Base-by-base conservation (phyloP, 345 rosid genomes). In the Hevea brasiliensis region DNA sequence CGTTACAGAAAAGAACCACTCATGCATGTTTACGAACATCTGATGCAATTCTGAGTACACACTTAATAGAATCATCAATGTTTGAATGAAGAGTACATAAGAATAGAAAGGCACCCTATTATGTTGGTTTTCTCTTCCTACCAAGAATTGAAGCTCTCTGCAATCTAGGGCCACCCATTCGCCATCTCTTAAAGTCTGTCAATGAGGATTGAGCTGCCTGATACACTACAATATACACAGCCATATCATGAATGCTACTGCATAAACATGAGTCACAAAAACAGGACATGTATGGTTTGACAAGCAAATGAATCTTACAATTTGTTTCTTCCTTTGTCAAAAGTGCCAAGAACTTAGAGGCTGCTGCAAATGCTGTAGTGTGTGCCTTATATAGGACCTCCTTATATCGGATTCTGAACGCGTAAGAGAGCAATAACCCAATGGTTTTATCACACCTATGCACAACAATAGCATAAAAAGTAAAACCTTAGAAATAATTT, bases 121-220 rank as follows among this genome's bases (percentile, higher is more conserved):
- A 85, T 11, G 59, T 59, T 24, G 87, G 78, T 78, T 84, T 94
- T 85, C 86, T 85, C 84, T 90, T 92, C 81, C 92, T 88, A 44
- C 97, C 94, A 6, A 92, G 97, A 81, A 89, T 79, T n/a, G 97
- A 88, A 74, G 96, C 92, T 82, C 87, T 86, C 70, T 88, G 89
- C 70, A 91, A 82, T 80, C 98, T 88, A 50, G 90, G 89, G n/a
- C 98, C 98, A 26, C 97, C 94, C 56, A 82, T 82, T 44, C 94
- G 86, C 94, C 94, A 92, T 77, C 89, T 91, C 86, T 82, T 94
- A 69, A 90, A 90, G 24, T 88, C 87, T 37, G 74, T 68, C 91
- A 89, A 85, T 23, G 98, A 92, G 27, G 83, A 77, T 71, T 85
- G 92, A 76, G 97, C 99, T 62, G 94, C 92, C 74, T 87, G 94